phyloP scores from a whole-genome alignment of 805 yeast species.

The Ogataea chonburiensis region DNA sequence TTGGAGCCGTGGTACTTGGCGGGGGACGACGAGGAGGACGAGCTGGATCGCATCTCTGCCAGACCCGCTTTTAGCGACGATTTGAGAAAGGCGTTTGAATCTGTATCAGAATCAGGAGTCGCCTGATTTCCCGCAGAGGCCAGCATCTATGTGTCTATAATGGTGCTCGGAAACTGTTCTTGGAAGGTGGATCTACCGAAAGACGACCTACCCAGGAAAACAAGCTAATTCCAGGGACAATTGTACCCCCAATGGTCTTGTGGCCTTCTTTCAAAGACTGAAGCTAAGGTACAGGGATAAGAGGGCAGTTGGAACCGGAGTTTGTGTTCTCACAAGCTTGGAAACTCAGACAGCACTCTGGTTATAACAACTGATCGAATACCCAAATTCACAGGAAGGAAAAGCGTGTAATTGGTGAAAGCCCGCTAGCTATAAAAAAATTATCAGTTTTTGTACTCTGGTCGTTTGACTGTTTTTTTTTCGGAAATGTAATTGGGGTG shows the following conservation, averaged over 20 bases:
- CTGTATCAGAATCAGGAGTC: slow-evolving; percentile 3
- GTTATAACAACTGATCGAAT: slow-evolving; percentile 2
- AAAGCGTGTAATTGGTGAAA: slow-evolving; percentile 1
- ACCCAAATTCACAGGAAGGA: slow-evolving; percentile 3
- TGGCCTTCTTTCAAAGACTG: not conserved
- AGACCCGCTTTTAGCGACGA: not conserved
- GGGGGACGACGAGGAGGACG: slow-evolving; percentile 16
- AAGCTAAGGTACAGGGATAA: slow-evolving; percentile 3
- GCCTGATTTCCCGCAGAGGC: slow-evolving; percentile 2
- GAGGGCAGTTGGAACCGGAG: slow-evolving; percentile 1
- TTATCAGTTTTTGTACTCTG: slow-evolving; percentile 5
- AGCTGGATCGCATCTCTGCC: slow-evolving; percentile 7
- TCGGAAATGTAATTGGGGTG: not conserved
- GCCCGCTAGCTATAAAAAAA: slow-evolving; percentile 6
- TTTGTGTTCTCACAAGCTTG: slow-evolving; percentile 3
- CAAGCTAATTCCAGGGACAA: not conserved
- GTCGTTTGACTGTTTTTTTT: slow-evolving; percentile 8
- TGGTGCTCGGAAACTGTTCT: not conserved
- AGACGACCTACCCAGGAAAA: too few species aligned
- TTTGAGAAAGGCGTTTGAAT: too few species aligned
- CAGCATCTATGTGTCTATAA: slow-evolving; percentile 5
- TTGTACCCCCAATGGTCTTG: not conserved
- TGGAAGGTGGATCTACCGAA: too few species aligned
- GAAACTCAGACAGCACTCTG: slow-evolving; percentile 3
- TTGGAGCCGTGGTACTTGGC: slow-evolving; percentile 25